Base-by-base conservation (phyloP, 306 rosid species). In the Gillenia trifoliata region DNA sequence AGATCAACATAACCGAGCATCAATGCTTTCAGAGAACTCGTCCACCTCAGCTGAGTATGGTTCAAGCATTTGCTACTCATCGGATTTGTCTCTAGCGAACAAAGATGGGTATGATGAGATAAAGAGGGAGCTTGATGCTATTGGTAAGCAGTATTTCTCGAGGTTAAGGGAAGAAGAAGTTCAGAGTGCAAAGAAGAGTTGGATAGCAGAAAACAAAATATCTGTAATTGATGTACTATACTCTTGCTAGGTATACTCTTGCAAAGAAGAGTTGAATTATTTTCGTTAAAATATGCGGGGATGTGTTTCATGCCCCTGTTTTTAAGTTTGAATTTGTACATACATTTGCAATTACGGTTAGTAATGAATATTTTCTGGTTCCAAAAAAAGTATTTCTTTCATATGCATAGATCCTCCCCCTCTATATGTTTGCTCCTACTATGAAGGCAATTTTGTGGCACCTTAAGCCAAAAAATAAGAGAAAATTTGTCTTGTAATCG, bases 141-240 rank as follows among this genome's bases (percentile, higher is more conserved):
- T 91, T 34, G 88, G 91, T 54, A 22, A 54, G 29, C 85, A 82
- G 75, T 89, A 80, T 76, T 92, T 93, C 62, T 47, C 73, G 82
- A 89, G 67, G 79, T 73, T 79, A 88, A 91, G 84, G 83, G 90
- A 88, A 82, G 89, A 82, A 68, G 95, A 92, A 19, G 84, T 91
- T 7, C 89, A 85, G 70, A 80, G 41, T 65, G 90, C 79, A 34
- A 89, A 78, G 55, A 89, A 81, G 87, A 89, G 77, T 84, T 89
- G 97, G 95, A 82, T 80, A 13, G 28, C 80, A 30, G 88, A 82
- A 91, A 86, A 86, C 79, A 82, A 86, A 68, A 71, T 71, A 61
- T 34, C 80, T 69, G 90, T 56, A 64, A 40, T 23, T 86, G 84
- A 86, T 67, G 19, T 78, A 15, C 34, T 64, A 60, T 67, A 30